These are phyloP conservation scores for Pleurozium schreberi DNA, from an alignment of 225 moss, liverwort and hornwort species.

Conservation along the genomic window DNA sequence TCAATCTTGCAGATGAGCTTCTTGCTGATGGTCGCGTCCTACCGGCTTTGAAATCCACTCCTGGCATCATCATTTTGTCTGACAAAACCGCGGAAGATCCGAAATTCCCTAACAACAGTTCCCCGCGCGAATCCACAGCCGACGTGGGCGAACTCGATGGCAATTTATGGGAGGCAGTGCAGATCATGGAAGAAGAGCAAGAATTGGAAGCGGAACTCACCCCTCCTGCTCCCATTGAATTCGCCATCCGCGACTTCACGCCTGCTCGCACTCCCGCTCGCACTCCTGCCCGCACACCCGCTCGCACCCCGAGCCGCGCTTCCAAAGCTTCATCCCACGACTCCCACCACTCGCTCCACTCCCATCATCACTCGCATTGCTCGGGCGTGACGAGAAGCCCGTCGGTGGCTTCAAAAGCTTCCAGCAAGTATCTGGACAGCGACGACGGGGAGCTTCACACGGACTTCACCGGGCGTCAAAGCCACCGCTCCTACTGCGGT, in stretches of 20 bases:
- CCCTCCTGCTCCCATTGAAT: slow-evolving; percentile 15
- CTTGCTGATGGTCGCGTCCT: slow-evolving; percentile 7
- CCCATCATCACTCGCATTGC: background rate
- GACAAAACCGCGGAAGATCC: background rate
- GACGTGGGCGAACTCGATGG: slow-evolving; percentile 6
- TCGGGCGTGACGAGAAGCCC: slow-evolving; percentile 3
- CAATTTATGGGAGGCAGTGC: slow-evolving; percentile 31
- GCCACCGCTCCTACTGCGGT: slow-evolving; percentile 18
- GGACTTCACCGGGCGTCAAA: slow-evolving; percentile 1
- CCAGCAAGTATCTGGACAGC: slow-evolving; percentile 17
- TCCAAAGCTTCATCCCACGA: slow-evolving; percentile 19
- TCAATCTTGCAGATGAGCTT: slow-evolving; percentile 7
- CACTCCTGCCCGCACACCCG: slow-evolving; percentile 18
- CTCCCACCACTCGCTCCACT: background rate
- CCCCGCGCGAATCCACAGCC: background rate
- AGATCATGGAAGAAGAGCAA: slow-evolving; percentile 30
- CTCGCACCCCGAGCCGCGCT: slow-evolving; percentile 11
- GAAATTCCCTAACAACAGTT: background rate
- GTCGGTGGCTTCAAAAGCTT: slow-evolving; percentile 11
- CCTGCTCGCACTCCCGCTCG: background rate
- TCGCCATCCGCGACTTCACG: slow-evolving; percentile 19
- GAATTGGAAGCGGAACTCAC: slow-evolving; percentile 17
- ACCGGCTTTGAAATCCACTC: slow-evolving; percentile 22
- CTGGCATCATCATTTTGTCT: slow-evolving; percentile 9
- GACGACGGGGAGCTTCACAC: background rate